These are phyloP conservation scores for Suhomyces xylopsoci DNA, from an alignment of 805 yeast genomes.

Conservation along the genomic window DNA sequence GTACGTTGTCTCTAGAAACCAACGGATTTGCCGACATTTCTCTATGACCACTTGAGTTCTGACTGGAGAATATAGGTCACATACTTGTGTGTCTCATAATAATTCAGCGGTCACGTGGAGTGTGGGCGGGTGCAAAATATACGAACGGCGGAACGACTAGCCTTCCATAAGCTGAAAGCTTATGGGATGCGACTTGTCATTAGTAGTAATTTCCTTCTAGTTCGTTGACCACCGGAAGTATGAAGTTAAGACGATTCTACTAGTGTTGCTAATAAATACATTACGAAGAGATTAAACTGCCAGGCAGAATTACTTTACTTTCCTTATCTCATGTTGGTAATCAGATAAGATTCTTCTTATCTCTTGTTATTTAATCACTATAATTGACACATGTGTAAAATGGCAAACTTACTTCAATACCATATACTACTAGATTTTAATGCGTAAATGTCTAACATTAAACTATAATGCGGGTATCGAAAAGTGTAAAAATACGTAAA, in stretches of 20 bases:
- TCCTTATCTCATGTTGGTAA: too few species aligned
- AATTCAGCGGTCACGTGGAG: slow-evolving; percentile 1
- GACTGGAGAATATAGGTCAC: background rate
- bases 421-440: too few species aligned
- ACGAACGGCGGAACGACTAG: background rate
- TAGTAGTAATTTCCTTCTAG: too few species aligned
- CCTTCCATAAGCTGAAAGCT: background rate
- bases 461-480: background rate
- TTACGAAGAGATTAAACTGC: too few species aligned
- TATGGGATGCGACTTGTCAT: background rate
- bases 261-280: too few species aligned
- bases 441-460: background rate
- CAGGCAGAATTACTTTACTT: too few species aligned
- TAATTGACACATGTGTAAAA: too few species aligned
- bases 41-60: background rate
- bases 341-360: too few species aligned
- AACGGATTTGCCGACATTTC: background rate
- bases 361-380: background rate
- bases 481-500: background rate
- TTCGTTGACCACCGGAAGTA: too few species aligned
- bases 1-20: slow-evolving; percentile 3
- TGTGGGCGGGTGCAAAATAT: background rate
- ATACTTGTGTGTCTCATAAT: background rate
- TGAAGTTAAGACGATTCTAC: too few species aligned
- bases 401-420: background rate